A percentile compares a stretch with the other conserved stretches of the same genome.
Evolutionary conservation across 306 rosid species (phyloP).

Genomic region (Malus asiatica): DNA sequence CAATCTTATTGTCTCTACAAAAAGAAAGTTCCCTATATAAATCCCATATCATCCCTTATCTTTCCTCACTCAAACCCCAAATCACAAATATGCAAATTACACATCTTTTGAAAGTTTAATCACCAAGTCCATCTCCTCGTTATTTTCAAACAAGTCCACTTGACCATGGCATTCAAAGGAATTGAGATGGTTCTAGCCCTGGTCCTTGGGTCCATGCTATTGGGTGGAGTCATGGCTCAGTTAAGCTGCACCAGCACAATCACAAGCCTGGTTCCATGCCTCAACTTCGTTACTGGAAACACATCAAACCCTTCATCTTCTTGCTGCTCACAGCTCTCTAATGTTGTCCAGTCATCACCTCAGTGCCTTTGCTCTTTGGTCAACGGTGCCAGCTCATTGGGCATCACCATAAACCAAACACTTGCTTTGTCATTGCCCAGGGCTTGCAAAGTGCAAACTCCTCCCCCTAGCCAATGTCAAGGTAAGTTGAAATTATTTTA

Average conservation of each 20-base stretch:
- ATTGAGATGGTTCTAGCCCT: conserved; percentile 16
- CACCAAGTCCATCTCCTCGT: background rate
- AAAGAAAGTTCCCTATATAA: conserved; percentile 13
- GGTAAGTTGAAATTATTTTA: conserved; percentile 12
- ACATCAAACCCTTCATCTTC: conserved; percentile 52
- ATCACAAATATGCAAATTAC: background rate
- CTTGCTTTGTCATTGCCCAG: conserved; percentile 56
- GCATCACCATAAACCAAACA: conserved; percentile 52
- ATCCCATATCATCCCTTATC: background rate
- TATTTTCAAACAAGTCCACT: background rate
- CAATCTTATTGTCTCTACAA: conserved; percentile 6
- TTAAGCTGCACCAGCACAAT: conserved; percentile 44
- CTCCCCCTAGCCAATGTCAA: conserved; percentile 50
- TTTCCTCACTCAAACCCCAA: background rate
- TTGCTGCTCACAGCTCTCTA: conserved; percentile 65
- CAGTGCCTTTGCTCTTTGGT: conserved; percentile 59
- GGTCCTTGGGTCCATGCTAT: conserved; percentile 23
- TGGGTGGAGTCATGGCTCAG: conserved; percentile 42
- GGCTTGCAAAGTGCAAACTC: conserved; percentile 58
- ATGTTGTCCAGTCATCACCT: conserved; percentile 57
- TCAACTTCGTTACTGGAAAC: conserved; percentile 53
- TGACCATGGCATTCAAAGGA: conserved; percentile 24
- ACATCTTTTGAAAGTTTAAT: background rate
- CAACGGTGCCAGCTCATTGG: conserved; percentile 47
- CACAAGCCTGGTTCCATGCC: conserved; percentile 44